These are phyloP conservation scores for Solanum chacoense DNA, from an alignment of 305 asterid species.

Conservation along the genomic window DNA sequence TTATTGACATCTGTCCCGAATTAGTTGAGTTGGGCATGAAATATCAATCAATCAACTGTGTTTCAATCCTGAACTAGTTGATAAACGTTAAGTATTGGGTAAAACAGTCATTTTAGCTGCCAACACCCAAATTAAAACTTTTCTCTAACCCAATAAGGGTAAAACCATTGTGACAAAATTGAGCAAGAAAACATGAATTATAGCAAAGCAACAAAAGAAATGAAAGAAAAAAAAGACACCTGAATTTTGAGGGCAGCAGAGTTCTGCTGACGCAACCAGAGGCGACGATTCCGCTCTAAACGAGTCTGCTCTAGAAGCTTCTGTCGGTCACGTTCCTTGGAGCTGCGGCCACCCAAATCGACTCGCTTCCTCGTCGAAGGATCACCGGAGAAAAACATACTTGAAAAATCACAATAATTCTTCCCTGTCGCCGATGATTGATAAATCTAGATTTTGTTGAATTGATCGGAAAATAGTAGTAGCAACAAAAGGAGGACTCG, in stretches of 20 bases:
- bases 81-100: not conserved
- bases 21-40: not conserved
- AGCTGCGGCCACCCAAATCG: slow-evolving; percentile 97
- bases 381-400: slow-evolving; percentile 89
- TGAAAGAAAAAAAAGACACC: slow-evolving; percentile 23
- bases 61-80: not conserved
- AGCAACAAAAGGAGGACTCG: not conserved
- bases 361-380: slow-evolving; percentile 81
- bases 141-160: not conserved
- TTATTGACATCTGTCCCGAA: not conserved
- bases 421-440: not conserved
- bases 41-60: not conserved
- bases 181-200: not conserved
- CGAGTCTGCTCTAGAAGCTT: slow-evolving; percentile 86
- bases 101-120: not conserved
- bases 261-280: slow-evolving; percentile 63
- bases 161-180: not conserved
- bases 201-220: not conserved
- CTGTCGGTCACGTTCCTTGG: slow-evolving; percentile 89
- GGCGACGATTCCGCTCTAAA: slow-evolving; percentile 72
- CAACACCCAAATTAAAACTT: not conserved
- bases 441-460: not conserved
- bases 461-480: not conserved
- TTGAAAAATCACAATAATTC: not conserved
- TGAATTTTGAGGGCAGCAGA: slow-evolving; percentile 81